Evolutionary conservation across 1,139 yeast genomes (phyloP), one percentile per base, ranked within the genome.

Genomic region (Groenewaldozyma sp.): DNA sequence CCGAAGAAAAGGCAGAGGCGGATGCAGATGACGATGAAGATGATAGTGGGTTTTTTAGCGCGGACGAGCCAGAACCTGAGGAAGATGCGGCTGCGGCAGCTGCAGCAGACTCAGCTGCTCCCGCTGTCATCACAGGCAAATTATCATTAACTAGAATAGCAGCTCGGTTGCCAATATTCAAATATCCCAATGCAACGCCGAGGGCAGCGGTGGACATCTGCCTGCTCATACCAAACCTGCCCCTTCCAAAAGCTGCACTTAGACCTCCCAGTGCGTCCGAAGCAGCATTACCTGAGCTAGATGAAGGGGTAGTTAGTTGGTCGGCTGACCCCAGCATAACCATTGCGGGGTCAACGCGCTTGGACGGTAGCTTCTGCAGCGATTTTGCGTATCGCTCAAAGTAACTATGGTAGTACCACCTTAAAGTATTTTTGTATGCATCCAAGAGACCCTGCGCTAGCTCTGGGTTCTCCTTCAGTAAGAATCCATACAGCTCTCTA

Each of bases 381-480:
- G 94, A 79, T 49, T 81, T 74, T 38, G 81, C 64, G 59, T 88
- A 91, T 50, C 91, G 77, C 19, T 81, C 78, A 56, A 91, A 88
- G 49, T 82, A 74, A 40, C 82, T 72, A 44, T 71, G 70, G 57
- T 91, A 91, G 63, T 91, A 91, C 98, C 98, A 91, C 52, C 74
- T 70, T 86, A 88, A 87, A 2, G 97, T 88, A 54, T 76, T 79
- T 10, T 79, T 65, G 56, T 91, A 91, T 0, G 96, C 97, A 51
- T 74, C 71, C 44, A 77, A 72, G 34, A 91, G 68, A 51, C 86
- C 94, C n/a, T 65, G 56, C 0, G 94, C 88, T 40, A 91, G 62
- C n/a, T 76, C 70, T 3, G 71, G 68, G 45, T 82, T 75, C 38
- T 75, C 74, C 3, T 60, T 50, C 5, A 65, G 58, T 28, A 91